phyloP scores from a whole-genome alignment of 805 yeast genomes.

The Kazachstania martiniae region DNA sequence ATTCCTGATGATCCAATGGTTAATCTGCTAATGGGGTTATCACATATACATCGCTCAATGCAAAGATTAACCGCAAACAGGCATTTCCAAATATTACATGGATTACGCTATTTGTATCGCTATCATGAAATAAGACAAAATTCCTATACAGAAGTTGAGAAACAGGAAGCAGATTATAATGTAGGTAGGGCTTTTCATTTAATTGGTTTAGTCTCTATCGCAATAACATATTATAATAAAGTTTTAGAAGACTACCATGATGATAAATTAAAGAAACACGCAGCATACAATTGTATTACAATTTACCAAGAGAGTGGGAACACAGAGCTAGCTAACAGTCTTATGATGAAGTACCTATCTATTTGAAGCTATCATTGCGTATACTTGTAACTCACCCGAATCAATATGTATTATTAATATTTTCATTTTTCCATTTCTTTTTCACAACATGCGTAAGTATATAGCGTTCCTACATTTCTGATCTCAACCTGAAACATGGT shows the following conservation, averaged over 20 bases:
- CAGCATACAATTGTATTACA: constrained; percentile 75
- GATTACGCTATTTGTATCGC: constrained; percentile 65
- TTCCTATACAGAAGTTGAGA: constrained; percentile 31
- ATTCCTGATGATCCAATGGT: constrained; percentile 71
- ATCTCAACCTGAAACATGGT: too few species aligned
- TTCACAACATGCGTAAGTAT: too few species aligned
- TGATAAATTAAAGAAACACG: constrained; percentile 57
- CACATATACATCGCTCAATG: constrained; percentile 82
- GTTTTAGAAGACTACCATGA: constrained; percentile 48
- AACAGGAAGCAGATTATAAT: constrained; percentile 74
- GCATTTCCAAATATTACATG: constrained; percentile 81
- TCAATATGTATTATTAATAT: too few species aligned
- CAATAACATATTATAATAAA: constrained; percentile 60
- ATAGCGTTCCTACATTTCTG: too few species aligned
- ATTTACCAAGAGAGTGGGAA: constrained; percentile 75
- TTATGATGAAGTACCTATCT: constrained; percentile 57
- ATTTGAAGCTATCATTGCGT: too few species aligned
- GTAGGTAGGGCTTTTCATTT: constrained; percentile 78
- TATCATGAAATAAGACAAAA: constrained; percentile 46
- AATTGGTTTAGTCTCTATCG: constrained; percentile 65
- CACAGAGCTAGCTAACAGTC: constrained; percentile 44
- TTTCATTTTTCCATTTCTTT: too few species aligned
- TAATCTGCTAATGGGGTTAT: constrained; percentile 61
- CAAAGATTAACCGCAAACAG: constrained; percentile 81
- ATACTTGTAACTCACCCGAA: too few species aligned